Evolutionary conservation across 2,329 filamentous ascomycete genomes (phyloP).

Genomic region (Amesomyces nigricolor): DNA sequence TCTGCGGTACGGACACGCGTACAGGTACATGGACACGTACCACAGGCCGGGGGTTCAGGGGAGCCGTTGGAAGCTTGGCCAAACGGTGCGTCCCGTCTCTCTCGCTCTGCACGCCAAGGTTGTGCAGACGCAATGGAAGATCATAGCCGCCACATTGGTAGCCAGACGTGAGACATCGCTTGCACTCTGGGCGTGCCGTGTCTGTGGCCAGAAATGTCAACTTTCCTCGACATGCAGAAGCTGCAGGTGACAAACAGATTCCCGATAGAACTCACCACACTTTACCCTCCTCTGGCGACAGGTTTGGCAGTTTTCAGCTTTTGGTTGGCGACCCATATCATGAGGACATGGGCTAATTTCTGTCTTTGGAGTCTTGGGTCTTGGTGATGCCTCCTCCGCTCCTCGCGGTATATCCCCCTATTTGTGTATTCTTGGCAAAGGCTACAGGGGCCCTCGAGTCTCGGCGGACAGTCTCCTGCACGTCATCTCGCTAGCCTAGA

Average conservation of each 20-base stretch:
- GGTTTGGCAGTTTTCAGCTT: conserved; percentile 6
- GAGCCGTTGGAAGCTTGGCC: background rate
- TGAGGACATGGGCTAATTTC: too few relatives aligned
- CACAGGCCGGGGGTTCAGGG: background rate
- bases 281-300: conserved; percentile 7
- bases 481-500: too few relatives aligned
- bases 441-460: too few relatives aligned
- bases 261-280: background rate
- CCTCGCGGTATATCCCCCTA: too few relatives aligned
- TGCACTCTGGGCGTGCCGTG: background rate
- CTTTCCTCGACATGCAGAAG: background rate
- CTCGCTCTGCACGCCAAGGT: background rate
- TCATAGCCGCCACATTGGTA: conserved; percentile 5
- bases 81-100: background rate
- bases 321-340: conserved; percentile 4
- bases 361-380: too few relatives aligned
- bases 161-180: background rate
- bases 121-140: background rate
- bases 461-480: too few relatives aligned
- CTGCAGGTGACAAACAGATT: too few relatives aligned
- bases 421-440: too few relatives aligned
- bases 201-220: background rate
- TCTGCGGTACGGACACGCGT: background rate
- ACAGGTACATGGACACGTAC: background rate
- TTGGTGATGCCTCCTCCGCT: too few relatives aligned